Base-by-base conservation (phyloP, 202 grass and related monocot species). In the Sporobolus alterniflorus region DNA sequence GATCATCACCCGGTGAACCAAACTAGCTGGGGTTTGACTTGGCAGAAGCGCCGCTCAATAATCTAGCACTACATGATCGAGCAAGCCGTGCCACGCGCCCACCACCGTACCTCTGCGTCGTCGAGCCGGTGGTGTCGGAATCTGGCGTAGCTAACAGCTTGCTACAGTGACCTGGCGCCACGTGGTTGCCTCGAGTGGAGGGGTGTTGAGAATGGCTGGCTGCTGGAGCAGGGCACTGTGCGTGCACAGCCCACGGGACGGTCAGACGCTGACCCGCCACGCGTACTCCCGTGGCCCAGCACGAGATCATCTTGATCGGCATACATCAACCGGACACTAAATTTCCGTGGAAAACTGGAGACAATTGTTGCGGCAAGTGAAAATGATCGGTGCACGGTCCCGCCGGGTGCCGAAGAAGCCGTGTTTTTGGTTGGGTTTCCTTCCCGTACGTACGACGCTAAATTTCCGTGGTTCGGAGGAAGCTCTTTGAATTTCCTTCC, bases 1-100 rank as follows among this genome's bases (percentile, higher is more conserved):
- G 78, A 20, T 25, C 21, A 10, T 25, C 21, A 10, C 16, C 50
- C 9, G 4, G 71, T 63, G n/a, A 44, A 13, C 8, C 4, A 12
- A 40, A 57, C 33, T 52, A 59, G 49, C 24, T 48, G n/a, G 42
- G 68, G 21, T 63, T 73, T 81, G 78, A 81, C 52, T 62, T 34
- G 14, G 64, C 64, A 44, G 79, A 12, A 24, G 5, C 39, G 3
- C 11, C 22, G 56, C 25, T 5, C 1, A 28, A 28, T 60, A 28
- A 28, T 60, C 24, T 26, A 55, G 52, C 52, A 18, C 7, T 51
- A 7, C 49, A 56, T 56, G 52, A 56, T 56, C 9, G n/a, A 56
- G 52, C 9, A 22, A 24, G 52, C n/a, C 52, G 25, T 56, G 52
- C 52, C 52, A 25, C n/a, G 52, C 21, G n/a, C 52, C 52, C 22